Conservation (phyloP, 495 filamentous ascomycete species). For the Xylaria sp. region DNA sequence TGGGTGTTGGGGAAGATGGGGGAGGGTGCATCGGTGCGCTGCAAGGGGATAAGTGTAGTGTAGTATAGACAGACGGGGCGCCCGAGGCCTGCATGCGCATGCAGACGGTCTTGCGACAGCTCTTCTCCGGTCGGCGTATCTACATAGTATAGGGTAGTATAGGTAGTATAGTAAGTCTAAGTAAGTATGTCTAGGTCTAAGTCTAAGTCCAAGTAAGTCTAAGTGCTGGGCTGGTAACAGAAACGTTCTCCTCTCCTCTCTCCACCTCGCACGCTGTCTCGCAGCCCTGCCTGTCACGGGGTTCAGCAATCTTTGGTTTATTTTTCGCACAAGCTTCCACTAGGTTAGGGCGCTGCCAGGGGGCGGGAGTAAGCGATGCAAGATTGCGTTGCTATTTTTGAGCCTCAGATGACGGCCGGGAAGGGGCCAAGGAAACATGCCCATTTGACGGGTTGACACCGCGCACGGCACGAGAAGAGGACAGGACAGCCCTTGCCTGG, state of each 20-base stretch:
- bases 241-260: too few relatives aligned
- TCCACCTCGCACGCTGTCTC: conserved; percentile 12
- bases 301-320: conserved; percentile 21
- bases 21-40: conserved; percentile 9
- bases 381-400: conserved; percentile 31
- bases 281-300: conserved; percentile 22
- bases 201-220: too few relatives aligned
- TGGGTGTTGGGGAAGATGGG: conserved; percentile 7
- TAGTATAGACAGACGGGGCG: conserved; percentile 8
- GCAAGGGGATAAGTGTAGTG: conserved; percentile 18
- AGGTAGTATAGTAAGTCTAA: too few relatives aligned
- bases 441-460: conserved; percentile 16
- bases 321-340: conserved; percentile 18
- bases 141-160: too few relatives aligned
- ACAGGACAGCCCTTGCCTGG: not conserved
- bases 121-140: conserved; percentile 18
- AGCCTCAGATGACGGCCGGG: conserved; percentile 10
- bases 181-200: too few relatives aligned
- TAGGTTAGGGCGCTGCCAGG: not conserved
- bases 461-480: conserved; percentile 10
- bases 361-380: conserved; percentile 25
- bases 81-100: conserved; percentile 14
- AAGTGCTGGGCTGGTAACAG: not conserved
- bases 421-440: conserved; percentile 7
- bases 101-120: conserved; percentile 15